Base-by-base conservation (phyloP, 2,329 filamentous ascomycete species). In the Cladosporium sp. region DNA sequence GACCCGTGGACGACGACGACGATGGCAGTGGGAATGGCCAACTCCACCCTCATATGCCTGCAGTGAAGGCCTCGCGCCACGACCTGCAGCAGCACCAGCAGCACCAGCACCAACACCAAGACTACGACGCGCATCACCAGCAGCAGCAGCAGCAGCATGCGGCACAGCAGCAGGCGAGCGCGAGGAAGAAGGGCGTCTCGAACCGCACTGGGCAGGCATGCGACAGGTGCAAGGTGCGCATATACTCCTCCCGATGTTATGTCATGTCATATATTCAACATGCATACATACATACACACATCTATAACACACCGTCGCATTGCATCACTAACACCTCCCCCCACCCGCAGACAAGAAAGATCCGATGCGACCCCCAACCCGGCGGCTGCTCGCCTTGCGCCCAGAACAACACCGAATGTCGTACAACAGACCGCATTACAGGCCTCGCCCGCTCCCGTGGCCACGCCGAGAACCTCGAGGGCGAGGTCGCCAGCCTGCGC, bases 401-500 rank as follows among this genome's bases (percentile, higher is more conserved):
- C 71, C 88, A 90, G 77, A 90, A 91, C 75, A 88, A 87, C 69
- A 87, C 90, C 71, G 86, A 91, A 74, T 96, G 92, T 79, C 89
- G 87, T 79, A 93, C 93, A 63, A 96, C 92, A 65, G 92, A 96
- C 77, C 88, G 92, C 71, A 92, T 95, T 74, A 93, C 91, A 3
- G 91, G 92, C 66, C 89, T 90, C 68, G 91, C 92, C 59, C 90
- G 91, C 66, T 87, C 88, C 65, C 84, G 92, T 71, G 92, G 92
- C 62, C 92, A 94, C 73, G 83, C 91, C 69, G 89, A 93, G 75
- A 86, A 89, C 70, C 82, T 95, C 64, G 91, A 96, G 77, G 84
- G 85, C 67, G 88, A 93, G 73, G 89, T 89, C 76, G 81, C 79
- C n/a, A 84, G 85, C 70, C 85, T 94, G 80, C 82, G 89, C 68